A percentile compares a stretch with the other conserved stretches of the same genome.
These are phyloP conservation scores for Neurospora sp. DNA, from an alignment of 2,329 filamentous ascomycete genomes.

Conservation along the genomic window DNA sequence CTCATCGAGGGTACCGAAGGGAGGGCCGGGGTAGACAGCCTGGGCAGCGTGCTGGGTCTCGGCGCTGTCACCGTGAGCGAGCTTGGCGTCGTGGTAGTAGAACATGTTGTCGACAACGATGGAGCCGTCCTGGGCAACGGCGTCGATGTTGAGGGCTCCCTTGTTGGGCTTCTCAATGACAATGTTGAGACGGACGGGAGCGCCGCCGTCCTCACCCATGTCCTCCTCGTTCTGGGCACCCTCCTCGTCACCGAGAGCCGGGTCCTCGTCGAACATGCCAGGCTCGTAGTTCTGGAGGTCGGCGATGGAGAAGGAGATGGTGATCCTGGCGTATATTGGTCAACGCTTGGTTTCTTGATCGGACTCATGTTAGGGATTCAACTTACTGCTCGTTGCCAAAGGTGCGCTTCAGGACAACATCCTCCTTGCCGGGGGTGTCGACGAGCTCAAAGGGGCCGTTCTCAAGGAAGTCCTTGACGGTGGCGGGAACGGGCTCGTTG, in stretches of 20 bases:
- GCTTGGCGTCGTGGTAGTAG: slow-evolving; percentile 69
- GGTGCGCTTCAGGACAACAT: slow-evolving; percentile 72
- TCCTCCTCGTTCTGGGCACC: slow-evolving; percentile 40
- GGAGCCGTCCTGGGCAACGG: slow-evolving; percentile 73
- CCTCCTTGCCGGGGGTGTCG: slow-evolving; percentile 76
- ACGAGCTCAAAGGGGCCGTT: slow-evolving; percentile 76
- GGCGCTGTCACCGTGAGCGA: slow-evolving; percentile 66
- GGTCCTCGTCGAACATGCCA: slow-evolving; percentile 47
- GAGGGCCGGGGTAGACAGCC: slow-evolving; percentile 79
- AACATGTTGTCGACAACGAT: slow-evolving; percentile 86
- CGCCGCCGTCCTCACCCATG: slow-evolving; percentile 35
- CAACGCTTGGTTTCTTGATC: too few species aligned
- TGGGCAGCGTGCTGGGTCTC: slow-evolving; percentile 70
- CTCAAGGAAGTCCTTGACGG: slow-evolving; percentile 80
- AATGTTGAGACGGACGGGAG: slow-evolving; percentile 72
- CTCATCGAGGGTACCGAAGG: slow-evolving; percentile 90
- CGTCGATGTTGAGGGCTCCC: slow-evolving; percentile 80
- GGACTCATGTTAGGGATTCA: not conserved
- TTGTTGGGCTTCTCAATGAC: slow-evolving; percentile 80
- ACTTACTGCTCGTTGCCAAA: slow-evolving; percentile 82
- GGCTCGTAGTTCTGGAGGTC: slow-evolving; percentile 63
- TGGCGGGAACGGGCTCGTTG: slow-evolving; percentile 60
- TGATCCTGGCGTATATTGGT: slow-evolving; percentile 30
- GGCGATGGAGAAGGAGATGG: slow-evolving; percentile 74
- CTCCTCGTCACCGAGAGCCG: slow-evolving; percentile 44